phyloP scores from a whole-genome alignment of 106 monocot species.

The Posidonia australis region DNA sequence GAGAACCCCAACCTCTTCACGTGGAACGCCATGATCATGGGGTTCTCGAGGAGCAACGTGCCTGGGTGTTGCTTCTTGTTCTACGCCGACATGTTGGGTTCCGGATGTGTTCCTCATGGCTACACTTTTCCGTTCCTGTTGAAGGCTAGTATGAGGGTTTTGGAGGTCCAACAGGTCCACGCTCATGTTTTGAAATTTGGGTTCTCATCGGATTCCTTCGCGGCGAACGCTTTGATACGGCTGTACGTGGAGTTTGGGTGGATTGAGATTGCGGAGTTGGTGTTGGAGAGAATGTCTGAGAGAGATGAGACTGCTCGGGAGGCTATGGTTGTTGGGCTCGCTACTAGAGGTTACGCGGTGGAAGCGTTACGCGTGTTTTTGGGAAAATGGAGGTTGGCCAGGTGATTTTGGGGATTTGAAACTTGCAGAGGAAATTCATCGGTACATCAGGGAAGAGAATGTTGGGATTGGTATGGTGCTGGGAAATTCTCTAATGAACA shows the following conservation, averaged over 20 bases:
- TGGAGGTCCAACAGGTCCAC: constrained; percentile 33
- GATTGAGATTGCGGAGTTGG: constrained; percentile 21
- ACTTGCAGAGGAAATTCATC: constrained; percentile 15
- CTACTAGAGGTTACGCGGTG: constrained; percentile 12
- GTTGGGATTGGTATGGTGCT: constrained; percentile 11
- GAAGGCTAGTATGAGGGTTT: constrained; percentile 6
- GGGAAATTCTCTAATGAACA: constrained; percentile 29
- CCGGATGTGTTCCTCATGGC: constrained; percentile 16
- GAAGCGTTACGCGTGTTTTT: constrained; percentile 45
- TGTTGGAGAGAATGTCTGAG: constrained; percentile 54
- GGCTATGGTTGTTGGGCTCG: constrained; percentile 58
- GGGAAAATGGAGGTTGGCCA: constrained; percentile 24
- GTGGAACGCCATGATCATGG: constrained; percentile 28
- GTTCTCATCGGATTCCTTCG: constrained; percentile 33
- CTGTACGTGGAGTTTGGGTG: constrained; percentile 26
- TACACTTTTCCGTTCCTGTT: constrained; percentile 40
- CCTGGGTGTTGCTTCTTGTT: constrained; percentile 8
- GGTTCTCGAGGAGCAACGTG: constrained; percentile 7
- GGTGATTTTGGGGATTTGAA: constrained; percentile 19
- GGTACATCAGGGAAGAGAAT: constrained; percentile 12
- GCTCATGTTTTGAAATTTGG: constrained; percentile 39
- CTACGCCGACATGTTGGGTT: constrained; percentile 13
- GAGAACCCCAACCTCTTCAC: constrained; percentile 19
- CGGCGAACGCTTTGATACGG: constrained; percentile 40
- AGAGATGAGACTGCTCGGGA: constrained; percentile 59